Evolutionary conservation across 2,329 filamentous ascomycete species (phyloP), one percentile per base, ranked within the genome.

Genomic region (Fusarium denticulatum): DNA sequence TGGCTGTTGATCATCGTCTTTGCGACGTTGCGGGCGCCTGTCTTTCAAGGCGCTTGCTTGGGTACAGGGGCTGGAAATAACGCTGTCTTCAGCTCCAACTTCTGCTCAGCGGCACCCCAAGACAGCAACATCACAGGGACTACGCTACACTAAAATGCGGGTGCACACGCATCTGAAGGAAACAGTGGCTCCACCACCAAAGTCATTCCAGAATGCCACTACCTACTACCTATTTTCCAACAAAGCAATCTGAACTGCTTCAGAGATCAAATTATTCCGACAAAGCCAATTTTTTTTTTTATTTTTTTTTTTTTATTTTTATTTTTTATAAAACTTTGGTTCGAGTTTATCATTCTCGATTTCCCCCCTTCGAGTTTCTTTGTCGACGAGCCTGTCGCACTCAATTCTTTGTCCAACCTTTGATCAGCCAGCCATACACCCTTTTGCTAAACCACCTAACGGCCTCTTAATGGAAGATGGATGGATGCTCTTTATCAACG

Each of bases 371-470:
- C 47, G 61, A 40, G 53, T 55, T 59, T 69, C 69, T 71, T 76
- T 76, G 73, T 77, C 60, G 50, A 66, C 64, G 62, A 64, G 39
- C 47, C 60, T 43, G 66, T 67, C 62, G 45, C 50, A 53, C 56
- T 40, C 45, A 52, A 71, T 63, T 66, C 76, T 74, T 76, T 78
- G 76, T 77, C 67, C 73, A 64, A 76, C 73, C 66, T 60, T 67
- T 59, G 57, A 42, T 50, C 71, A 71, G 68, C 28, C 65, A 61
- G 36, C 20, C 46, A 67, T 56, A 61, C 46, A 66, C 42, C 42
- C 53, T 43, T 58, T 66, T 65, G 62, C 64, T 50, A 50, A 49
- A 50, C 60, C 60, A 37, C 36, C 18, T 37, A 69, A 56, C 56
- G n/a, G 32, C 47, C 45, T 36, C 14, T 49, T 40, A 50, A 59